These are phyloP conservation scores for Crucihimalaya himalaica DNA, from an alignment of 345 rosid species.

Conservation along the genomic window DNA sequence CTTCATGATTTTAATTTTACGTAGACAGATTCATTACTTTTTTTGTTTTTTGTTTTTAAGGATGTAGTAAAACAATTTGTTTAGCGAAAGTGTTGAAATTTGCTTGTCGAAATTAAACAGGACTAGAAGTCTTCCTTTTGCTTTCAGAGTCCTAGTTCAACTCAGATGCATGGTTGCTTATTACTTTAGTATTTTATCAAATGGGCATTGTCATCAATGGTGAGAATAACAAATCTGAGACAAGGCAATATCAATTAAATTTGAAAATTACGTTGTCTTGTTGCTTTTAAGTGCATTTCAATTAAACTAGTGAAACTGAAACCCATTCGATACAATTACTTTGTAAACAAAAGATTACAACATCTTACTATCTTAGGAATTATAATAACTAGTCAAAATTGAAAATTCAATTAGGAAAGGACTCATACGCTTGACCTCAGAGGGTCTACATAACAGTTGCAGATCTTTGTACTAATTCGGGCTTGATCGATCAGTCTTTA, in stretches of 20 bases:
- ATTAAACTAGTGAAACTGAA: too few relatives aligned
- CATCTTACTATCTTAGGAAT: too few relatives aligned
- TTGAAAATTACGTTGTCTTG: background rate
- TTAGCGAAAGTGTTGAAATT: background rate
- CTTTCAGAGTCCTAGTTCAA: background rate
- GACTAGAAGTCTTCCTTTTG: background rate
- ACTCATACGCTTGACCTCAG: background rate
- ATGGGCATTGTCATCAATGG: background rate
- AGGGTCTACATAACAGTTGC: background rate
- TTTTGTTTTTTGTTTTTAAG: background rate
- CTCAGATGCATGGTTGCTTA: background rate
- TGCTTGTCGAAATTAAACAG: background rate
- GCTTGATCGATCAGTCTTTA: conserved; percentile 15
- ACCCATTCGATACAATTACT: too few relatives aligned
- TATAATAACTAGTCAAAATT: too few relatives aligned
- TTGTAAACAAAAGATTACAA: too few relatives aligned
- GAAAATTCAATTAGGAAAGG: background rate
- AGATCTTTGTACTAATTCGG: background rate
- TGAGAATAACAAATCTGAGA: conserved; percentile 4
- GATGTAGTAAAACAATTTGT: background rate
- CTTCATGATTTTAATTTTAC: background rate
- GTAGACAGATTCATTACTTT: conserved; percentile 3
- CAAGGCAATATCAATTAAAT: background rate
- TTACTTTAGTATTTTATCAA: too few relatives aligned
- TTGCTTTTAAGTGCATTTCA: too few relatives aligned